Evolutionary conservation across 2,329 filamentous ascomycete genomes (phyloP).

Genomic region (Cladosporium velox): DNA sequence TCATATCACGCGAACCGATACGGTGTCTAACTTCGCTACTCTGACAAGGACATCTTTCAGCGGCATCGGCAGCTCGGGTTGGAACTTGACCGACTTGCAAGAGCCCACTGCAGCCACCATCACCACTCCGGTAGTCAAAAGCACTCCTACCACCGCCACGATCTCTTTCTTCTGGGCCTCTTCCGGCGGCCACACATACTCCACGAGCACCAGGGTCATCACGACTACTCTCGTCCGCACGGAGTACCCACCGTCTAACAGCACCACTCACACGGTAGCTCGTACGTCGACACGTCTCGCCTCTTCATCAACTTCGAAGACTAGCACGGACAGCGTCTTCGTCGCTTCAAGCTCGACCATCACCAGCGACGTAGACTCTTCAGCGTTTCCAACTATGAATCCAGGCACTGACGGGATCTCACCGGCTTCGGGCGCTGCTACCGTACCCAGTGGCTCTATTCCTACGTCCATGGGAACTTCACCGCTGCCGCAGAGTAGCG

Average conservation of each 20-base stretch:
- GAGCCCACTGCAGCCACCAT: slow-evolving; percentile 19
- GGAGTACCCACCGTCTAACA: not conserved
- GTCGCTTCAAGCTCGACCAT: slow-evolving; percentile 22
- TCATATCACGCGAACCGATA: slow-evolving; percentile 33
- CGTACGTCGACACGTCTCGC: not conserved
- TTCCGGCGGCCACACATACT: slow-evolving; percentile 31
- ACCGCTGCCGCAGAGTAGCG: not conserved
- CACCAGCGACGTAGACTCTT: not conserved
- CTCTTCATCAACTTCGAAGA: slow-evolving; percentile 15
- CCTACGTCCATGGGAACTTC: not conserved
- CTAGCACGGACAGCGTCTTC: slow-evolving; percentile 21
- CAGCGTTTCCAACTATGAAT: slow-evolving; percentile 9
- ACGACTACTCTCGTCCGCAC: slow-evolving; percentile 28
- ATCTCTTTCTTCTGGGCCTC: slow-evolving; percentile 29
- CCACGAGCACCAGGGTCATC: slow-evolving; percentile 30
- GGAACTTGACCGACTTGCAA: slow-evolving; percentile 29
- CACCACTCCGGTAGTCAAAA: slow-evolving; percentile 3
- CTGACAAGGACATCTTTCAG: slow-evolving; percentile 26
- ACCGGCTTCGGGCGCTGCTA: slow-evolving; percentile 7
- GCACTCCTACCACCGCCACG: slow-evolving; percentile 28
- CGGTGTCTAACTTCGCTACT: slow-evolving; percentile 25
- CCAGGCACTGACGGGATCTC: slow-evolving; percentile 7
- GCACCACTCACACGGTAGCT: not conserved
- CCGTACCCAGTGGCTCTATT: not conserved
- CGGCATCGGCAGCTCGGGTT: slow-evolving; percentile 32